phyloP scores from a whole-genome alignment of 441 rosid genomes.

The Lepidium campestre region DNA sequence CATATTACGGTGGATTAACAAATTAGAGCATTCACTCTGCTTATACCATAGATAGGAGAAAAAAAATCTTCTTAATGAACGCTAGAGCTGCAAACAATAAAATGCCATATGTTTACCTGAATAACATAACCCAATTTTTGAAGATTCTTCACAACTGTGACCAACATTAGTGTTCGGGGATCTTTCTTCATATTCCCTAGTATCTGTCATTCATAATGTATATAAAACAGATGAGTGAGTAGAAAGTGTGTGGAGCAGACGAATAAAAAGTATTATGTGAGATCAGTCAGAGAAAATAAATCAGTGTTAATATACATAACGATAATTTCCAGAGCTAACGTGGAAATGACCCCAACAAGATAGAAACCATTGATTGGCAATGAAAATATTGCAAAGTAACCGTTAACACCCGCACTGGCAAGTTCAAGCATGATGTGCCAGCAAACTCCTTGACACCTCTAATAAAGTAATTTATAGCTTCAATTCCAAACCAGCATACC shows the following conservation, averaged over 20 bases:
- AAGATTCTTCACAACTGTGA: slow-evolving; percentile 76
- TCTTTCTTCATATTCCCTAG: slow-evolving; percentile 72
- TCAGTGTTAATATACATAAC: not conserved
- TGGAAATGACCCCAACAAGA: not conserved
- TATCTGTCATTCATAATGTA: slow-evolving; percentile 48
- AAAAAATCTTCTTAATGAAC: not conserved
- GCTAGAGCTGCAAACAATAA: slow-evolving; percentile 1
- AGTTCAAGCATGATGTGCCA: slow-evolving; percentile 4
- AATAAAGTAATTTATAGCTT: not conserved
- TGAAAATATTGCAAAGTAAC: not conserved
- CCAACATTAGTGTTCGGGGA: slow-evolving; percentile 68
- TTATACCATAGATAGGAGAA: not conserved
- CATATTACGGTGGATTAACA: slow-evolving; percentile 3
- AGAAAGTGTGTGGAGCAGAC: not conserved
- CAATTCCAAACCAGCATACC: not conserved
- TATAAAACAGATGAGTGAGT: not conserved
- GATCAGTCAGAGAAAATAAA: not conserved
- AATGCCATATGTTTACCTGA: slow-evolving; percentile 45
- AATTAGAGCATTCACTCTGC: slow-evolving; percentile 10
- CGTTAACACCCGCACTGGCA: not conserved
- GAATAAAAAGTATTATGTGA: slow-evolving; percentile 1
- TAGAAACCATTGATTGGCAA: not conserved
- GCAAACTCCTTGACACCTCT: not conserved
- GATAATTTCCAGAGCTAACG: not conserved
- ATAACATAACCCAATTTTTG: slow-evolving; percentile 74